These are phyloP conservation scores for Phytopythium chamaehyphon DNA, from an alignment of 352 stramenopile species.

Conservation along the genomic window DNA sequence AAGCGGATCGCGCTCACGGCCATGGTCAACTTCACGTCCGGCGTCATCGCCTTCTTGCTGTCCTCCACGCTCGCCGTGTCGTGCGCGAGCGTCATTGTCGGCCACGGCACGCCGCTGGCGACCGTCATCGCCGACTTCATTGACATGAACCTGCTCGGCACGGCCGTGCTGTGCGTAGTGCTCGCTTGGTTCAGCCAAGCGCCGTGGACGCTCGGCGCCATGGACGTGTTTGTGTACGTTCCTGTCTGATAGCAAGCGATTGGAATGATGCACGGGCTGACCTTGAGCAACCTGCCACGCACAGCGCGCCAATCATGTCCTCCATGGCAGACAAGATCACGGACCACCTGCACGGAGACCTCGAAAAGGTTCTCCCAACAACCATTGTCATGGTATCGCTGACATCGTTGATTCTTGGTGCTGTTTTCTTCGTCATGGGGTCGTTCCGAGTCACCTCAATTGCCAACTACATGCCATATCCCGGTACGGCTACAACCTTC, in stretches of 20 bases:
- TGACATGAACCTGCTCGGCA: constrained; percentile 81
- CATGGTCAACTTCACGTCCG: constrained; percentile 68
- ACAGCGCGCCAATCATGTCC: constrained; percentile 61
- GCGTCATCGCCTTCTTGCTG: constrained; percentile 73
- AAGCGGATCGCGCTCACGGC: constrained; percentile 21
- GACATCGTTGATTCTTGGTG: constrained; percentile 55
- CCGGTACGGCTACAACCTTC: too few species aligned
- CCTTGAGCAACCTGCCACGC: neutral
- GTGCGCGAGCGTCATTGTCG: constrained; percentile 73
- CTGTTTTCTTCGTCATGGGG: constrained; percentile 69
- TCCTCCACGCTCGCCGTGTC: constrained; percentile 77
- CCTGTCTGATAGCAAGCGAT: too few species aligned
- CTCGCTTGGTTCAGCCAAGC: constrained; percentile 71
- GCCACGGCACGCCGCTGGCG: constrained; percentile 52
- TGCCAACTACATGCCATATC: constrained; percentile 83
- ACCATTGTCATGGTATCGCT: constrained; percentile 69
- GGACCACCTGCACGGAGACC: constrained; percentile 44
- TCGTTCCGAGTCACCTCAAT: constrained; percentile 68
- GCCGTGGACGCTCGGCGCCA: constrained; percentile 69
- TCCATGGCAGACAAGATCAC: constrained; percentile 75
- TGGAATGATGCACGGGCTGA: neutral
- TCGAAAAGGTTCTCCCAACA: constrained; percentile 62
- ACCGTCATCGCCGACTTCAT: constrained; percentile 73
- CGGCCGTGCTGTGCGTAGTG: constrained; percentile 59
- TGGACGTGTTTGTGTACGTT: constrained; percentile 74